These are phyloP conservation scores for Amanita pseudoporphyria DNA, from an alignment of 768 basidiomycete genomes.

Conservation along the genomic window DNA sequence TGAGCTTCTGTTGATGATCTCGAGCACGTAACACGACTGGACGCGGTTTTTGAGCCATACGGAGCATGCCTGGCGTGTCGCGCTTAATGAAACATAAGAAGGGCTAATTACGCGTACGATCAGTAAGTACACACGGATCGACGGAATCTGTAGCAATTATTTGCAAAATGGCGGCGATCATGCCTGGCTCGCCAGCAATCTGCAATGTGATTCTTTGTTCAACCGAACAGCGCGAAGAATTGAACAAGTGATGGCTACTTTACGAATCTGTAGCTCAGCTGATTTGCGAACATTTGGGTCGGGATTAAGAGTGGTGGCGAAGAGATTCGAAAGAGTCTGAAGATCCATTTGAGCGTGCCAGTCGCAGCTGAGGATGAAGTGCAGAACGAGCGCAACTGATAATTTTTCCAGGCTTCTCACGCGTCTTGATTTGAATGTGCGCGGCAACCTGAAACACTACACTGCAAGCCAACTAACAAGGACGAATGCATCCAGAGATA, in stretches of 20 bases:
- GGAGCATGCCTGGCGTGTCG: slow-evolving; percentile 76
- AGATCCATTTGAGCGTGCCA: slow-evolving; percentile 48
- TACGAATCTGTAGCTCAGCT: slow-evolving; percentile 81
- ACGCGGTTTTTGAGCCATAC: slow-evolving; percentile 93
- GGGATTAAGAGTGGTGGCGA: slow-evolving; percentile 69
- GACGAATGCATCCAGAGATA: too few species aligned
- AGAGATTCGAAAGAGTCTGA: slow-evolving; percentile 66
- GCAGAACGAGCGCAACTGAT: slow-evolving; percentile 6
- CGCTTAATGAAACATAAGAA: slow-evolving; percentile 19
- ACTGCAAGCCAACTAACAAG: too few species aligned
- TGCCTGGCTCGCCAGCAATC: slow-evolving; percentile 75
- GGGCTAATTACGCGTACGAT: slow-evolving; percentile 19
- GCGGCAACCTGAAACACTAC: too few species aligned
- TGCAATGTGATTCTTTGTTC: slow-evolving; percentile 19
- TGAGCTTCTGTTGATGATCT: slow-evolving; percentile 33
- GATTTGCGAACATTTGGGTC: slow-evolving; percentile 84
- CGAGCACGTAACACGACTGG: slow-evolving; percentile 50
- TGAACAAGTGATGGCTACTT: slow-evolving; percentile 33
- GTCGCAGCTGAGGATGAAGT: not conserved
- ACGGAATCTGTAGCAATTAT: slow-evolving; percentile 74
- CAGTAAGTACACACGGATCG: slow-evolving; percentile 51
- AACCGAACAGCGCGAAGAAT: not conserved
- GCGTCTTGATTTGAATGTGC: not conserved
- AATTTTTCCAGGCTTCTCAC: slow-evolving; percentile 8
- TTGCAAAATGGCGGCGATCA: slow-evolving; percentile 75